phyloP scores from a whole-genome alignment of 108 stramenopile species.

The Cyclotella choctawhatcheeana region DNA sequence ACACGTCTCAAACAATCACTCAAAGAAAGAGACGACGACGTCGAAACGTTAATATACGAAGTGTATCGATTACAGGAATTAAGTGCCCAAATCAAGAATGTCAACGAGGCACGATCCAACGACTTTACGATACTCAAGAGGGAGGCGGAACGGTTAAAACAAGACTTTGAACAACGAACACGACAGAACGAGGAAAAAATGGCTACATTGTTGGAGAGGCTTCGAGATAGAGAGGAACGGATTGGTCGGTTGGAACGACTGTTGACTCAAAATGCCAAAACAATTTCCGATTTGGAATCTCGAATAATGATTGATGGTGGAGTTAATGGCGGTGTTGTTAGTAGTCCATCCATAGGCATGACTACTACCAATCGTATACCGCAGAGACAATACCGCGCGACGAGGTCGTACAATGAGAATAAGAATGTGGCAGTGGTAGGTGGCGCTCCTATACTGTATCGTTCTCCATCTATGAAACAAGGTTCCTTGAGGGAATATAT shows the following conservation, averaged over 20 bases:
- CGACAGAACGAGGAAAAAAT: neutral
- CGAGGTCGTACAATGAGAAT: neutral
- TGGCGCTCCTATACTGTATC: neutral
- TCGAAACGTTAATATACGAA: conserved; percentile 11
- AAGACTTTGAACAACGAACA: neutral
- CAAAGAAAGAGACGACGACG: conserved; percentile 11
- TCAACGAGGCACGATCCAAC: conserved; percentile 3
- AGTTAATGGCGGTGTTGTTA: no score
- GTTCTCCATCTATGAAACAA: neutral
- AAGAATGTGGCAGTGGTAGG: conserved; percentile 3
- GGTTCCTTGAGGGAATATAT: neutral
- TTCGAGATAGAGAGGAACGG: neutral
- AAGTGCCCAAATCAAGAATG: neutral
- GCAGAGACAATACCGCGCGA: neutral
- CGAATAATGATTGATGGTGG: no score
- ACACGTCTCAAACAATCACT: neutral
- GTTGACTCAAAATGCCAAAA: neutral
- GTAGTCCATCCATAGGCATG: neutral
- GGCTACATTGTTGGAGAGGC: neutral
- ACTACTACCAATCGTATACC: neutral
- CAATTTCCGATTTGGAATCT: neutral
- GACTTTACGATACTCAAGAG: neutral
- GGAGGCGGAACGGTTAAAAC: conserved; percentile 11
- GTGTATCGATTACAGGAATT: conserved; percentile 4
- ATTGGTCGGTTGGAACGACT: neutral